Evolutionary conservation across 1,284 basidiomycete genomes (phyloP).

Genomic region (Cryptococcus wingfieldii): DNA sequence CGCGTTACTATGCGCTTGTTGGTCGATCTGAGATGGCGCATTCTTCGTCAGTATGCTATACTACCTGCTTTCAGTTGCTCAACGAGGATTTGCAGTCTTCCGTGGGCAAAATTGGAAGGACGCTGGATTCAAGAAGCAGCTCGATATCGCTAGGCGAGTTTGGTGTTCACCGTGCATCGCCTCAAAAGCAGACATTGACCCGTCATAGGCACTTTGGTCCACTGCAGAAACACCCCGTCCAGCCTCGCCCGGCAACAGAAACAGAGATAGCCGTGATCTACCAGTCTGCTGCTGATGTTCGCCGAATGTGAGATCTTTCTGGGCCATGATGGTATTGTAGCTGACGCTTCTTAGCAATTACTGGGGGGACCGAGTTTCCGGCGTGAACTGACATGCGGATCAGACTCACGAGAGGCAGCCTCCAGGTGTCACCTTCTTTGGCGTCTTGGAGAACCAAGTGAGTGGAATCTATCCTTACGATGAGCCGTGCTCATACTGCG

Average conservation of each 20-base stretch:
- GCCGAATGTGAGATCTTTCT: not conserved
- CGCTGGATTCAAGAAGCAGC: constrained; percentile 11
- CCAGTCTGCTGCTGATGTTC: constrained; percentile 7
- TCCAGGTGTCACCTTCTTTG: constrained; percentile 11
- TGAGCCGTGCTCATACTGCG: not conserved
- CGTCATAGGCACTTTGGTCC: constrained; percentile 8
- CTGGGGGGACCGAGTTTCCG: constrained; percentile 5
- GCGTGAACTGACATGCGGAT: constrained; percentile 12
- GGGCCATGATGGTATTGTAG: not conserved
- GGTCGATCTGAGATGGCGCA: constrained; percentile 1
- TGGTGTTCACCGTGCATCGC: not conserved
- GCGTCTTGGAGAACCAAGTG: constrained; percentile 10
- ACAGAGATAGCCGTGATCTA: constrained; percentile 12
- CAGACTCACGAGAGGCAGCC: constrained; percentile 11
- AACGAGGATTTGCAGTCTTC: constrained; percentile 11
- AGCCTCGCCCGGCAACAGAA: constrained; percentile 3
- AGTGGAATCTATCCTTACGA: not conserved
- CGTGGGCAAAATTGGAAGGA: constrained; percentile 13
- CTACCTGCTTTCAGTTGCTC: not conserved
- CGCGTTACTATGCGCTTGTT: constrained; percentile 9
- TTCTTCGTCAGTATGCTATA: not conserved
- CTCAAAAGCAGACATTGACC: not conserved
- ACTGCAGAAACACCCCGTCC: constrained; percentile 8
- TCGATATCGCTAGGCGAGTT: constrained; percentile 10
- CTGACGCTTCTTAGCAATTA: constrained; percentile 2